A percentile compares a stretch with the other conserved stretches of the same genome.
Evolutionary conservation across 1,139 yeast genomes (phyloP).

Genomic region (Hyphopichia buzzinii): DNA sequence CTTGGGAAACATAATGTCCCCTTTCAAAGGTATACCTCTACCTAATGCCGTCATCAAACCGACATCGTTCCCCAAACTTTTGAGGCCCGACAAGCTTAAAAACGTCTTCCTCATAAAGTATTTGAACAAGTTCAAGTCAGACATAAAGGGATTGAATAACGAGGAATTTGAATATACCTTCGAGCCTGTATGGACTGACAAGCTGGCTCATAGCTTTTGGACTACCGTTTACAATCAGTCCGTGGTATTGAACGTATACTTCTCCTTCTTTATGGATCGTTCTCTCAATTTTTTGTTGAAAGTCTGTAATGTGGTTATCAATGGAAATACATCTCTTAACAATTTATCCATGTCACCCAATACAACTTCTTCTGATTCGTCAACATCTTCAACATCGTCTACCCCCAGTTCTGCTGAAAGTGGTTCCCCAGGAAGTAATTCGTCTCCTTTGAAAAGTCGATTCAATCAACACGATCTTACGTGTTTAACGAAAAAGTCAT

Average conservation of each 20-base stretch:
- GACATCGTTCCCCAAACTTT: constrained; percentile 9
- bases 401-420: neutral
- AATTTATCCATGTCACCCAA: neutral
- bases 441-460: neutral
- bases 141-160: constrained; percentile 15
- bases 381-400: neutral
- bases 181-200: constrained; percentile 28
- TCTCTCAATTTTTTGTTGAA: constrained; percentile 34
- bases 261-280: constrained; percentile 38
- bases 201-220: constrained; percentile 26
- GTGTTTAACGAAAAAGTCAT: constrained; percentile 32
- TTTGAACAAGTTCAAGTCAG: constrained; percentile 9
- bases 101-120: constrained; percentile 17
- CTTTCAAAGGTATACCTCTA: constrained; percentile 5
- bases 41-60: constrained; percentile 14
- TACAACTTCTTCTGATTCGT: constrained; percentile 1
- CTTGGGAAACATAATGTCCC: neutral
- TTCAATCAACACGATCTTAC: constrained; percentile 31
- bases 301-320: constrained; percentile 21
- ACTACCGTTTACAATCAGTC: constrained; percentile 26
- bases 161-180: constrained; percentile 14
- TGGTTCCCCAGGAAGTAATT: neutral
- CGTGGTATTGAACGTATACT: constrained; percentile 25
- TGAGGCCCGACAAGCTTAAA: constrained; percentile 9
- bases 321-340: constrained; percentile 8